phyloP scores from a whole-genome alignment of 73 alveolate genomes.

The Stentor coeruleus region DNA sequence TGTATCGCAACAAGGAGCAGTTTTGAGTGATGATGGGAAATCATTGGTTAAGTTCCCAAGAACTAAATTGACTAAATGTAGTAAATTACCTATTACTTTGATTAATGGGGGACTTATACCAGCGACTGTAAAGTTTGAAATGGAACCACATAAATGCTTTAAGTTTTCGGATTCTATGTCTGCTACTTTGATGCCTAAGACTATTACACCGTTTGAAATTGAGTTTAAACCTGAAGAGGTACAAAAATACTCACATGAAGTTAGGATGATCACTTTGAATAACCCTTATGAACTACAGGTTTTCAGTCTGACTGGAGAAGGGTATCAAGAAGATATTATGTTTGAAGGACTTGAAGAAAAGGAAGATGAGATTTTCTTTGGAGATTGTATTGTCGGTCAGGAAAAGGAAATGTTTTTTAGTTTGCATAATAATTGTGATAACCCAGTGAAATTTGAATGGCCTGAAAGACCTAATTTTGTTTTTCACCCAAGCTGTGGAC shows the following conservation, averaged over 20 bases:
- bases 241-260: slow-evolving; percentile 71
- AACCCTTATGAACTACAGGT: slow-evolving; percentile 96
- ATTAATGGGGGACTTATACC: slow-evolving; percentile 97
- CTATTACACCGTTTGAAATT: slow-evolving; percentile 86
- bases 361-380: slow-evolving; percentile 89
- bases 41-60: slow-evolving; percentile 87
- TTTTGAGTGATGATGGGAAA: slow-evolving; percentile 88
- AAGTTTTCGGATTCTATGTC: slow-evolving; percentile 81
- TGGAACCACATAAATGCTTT: slow-evolving; percentile 83
- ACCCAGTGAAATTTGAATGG: slow-evolving; percentile 86
- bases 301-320: slow-evolving; percentile 92
- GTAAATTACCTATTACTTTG: slow-evolving; percentile 72
- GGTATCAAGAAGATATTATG: slow-evolving; percentile 89
- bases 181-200: slow-evolving; percentile 94
- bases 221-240: slow-evolving; percentile 85
- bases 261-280: slow-evolving; percentile 81
- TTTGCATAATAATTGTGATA: slow-evolving; percentile 80
- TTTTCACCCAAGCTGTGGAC: slow-evolving; percentile 90
- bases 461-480: slow-evolving; percentile 81
- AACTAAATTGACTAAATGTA: slow-evolving; percentile 83
- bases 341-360: slow-evolving; percentile 87
- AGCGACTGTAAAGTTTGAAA: slow-evolving; percentile 95
- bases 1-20: slow-evolving; percentile 86
- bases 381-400: slow-evolving; percentile 89
- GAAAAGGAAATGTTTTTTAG: slow-evolving; percentile 71